Evolutionary conservation across 352 stramenopile species (phyloP).

Genomic region (Globisporangium apiculatum): DNA sequence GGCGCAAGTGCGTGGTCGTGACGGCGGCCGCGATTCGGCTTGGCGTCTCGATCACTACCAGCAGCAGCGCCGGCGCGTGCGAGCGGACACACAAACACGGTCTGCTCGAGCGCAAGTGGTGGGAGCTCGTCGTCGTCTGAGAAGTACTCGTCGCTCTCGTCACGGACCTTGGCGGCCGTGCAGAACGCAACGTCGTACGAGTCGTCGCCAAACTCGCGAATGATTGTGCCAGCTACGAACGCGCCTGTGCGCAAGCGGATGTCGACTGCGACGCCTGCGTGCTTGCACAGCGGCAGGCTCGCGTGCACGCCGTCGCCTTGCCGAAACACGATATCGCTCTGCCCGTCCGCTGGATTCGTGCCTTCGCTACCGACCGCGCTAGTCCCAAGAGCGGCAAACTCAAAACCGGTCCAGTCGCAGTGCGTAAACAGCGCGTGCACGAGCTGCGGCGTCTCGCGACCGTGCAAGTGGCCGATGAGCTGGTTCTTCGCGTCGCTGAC

Average conservation of each 20-base stretch:
- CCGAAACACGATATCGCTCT: conserved; percentile 15
- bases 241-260: conserved; percentile 19
- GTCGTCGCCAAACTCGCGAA: conserved; percentile 29
- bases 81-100: conserved; percentile 33
- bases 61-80: neutral
- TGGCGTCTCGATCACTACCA: neutral
- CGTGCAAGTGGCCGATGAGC: conserved; percentile 49
- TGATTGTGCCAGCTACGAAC: conserved; percentile 40
- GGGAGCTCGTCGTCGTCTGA: conserved; percentile 35
- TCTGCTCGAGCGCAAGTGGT: conserved; percentile 18
- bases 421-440: conserved; percentile 45
- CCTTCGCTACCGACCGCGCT: neutral
- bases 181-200: conserved; percentile 42
- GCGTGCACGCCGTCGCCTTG: conserved; percentile 27
- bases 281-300: conserved; percentile 24
- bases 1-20: conserved; percentile 9
- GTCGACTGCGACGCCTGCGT: conserved; percentile 41
- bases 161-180: conserved; percentile 21
- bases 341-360: neutral
- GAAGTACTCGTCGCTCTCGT: conserved; percentile 32
- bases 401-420: conserved; percentile 65
- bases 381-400: conserved; percentile 18
- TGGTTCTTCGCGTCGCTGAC: conserved; percentile 54
- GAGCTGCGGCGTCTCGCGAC: conserved; percentile 48
- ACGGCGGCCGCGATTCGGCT: neutral